Evolutionary conservation across 139 green algal genomes (phyloP), one percentile per base, ranked within the genome.

Genomic region (Closterium sp.): DNA sequence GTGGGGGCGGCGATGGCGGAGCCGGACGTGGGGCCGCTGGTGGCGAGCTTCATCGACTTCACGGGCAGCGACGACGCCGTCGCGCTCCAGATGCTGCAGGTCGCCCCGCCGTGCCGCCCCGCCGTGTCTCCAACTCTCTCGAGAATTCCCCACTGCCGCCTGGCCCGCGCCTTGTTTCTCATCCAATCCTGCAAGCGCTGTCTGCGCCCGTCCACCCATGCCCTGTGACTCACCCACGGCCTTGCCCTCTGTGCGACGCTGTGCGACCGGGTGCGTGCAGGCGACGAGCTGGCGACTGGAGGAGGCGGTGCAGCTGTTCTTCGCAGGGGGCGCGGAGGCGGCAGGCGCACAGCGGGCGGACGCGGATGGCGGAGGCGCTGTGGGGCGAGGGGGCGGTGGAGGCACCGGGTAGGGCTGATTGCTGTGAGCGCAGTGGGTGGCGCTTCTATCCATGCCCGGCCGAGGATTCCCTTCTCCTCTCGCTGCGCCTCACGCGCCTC

Each of bases 41-140:
- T 89, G 64, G 87, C 87, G 21, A 86, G 23, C 19, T 90, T 90
- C 35, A 64, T 90, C 55, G 87, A 90, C 76, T 85, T 90, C 28
- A 90, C 87, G 1, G 87, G 87, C 21, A 30, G 34, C 32, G 34
- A 90, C 25, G 87, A 90, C 21, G 31, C 33, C 21, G 87, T 90
- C 28, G 87, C 87, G 69, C 33, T 43, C 31, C 87, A 90, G 28
- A 76, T 43, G 87, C 33, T 90, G 3, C 87, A 90, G 87, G 87
- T 90, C 12, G n/a, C 43, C n/a, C 43, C 43, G 43, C 43, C 43
- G 43, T 69, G 43, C 43, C 43, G 43, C 43, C n/a, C n/a, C n/a
- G n/a, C n/a, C n/a, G n/a, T n/a, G n/a, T n/a, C n/a, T n/a, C n/a
- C n/a, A n/a, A n/a, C n/a, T n/a, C n/a, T n/a, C n/a, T n/a, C n/a